Percentiles rank a stretch among this genome's conserved stretches.
phyloP scores from a whole-genome alignment of 192 early-diverging fungal genomes.

The Funneliformis geosporum region DNA sequence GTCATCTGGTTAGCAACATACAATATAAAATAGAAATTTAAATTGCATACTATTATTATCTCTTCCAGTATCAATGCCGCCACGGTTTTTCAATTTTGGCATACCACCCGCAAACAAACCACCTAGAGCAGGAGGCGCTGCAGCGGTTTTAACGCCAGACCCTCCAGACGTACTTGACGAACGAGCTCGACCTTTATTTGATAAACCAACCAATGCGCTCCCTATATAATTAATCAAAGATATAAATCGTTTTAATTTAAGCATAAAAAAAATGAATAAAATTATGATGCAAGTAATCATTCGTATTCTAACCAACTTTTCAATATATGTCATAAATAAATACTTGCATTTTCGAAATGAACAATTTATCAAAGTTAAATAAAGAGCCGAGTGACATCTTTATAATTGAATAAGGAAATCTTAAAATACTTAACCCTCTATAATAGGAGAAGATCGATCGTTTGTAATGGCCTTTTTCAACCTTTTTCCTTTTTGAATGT shows the following conservation, averaged over 20 bases:
- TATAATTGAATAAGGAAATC: neutral
- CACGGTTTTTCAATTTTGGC: constrained; percentile 64
- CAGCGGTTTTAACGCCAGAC: constrained; percentile 31
- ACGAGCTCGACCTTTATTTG: constrained; percentile 29
- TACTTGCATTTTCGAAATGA: neutral
- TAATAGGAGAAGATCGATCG: constrained; percentile 64
- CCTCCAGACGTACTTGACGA: constrained; percentile 37
- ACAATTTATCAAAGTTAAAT: constrained; percentile 1
- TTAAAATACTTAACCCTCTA: constrained; percentile 41
- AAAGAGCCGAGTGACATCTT: neutral
- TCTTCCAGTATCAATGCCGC: constrained; percentile 55
- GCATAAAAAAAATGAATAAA: too few species aligned
- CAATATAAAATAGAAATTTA: constrained; percentile 23
- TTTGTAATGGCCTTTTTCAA: constrained; percentile 74
- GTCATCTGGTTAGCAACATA: neutral
- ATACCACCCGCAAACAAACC: constrained; percentile 64
- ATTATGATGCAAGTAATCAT: neutral
- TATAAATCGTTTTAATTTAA: neutral
- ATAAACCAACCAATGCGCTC: constrained; percentile 28
- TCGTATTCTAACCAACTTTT: neutral
- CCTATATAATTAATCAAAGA: neutral
- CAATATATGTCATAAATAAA: neutral
- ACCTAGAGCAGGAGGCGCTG: constrained; percentile 50
- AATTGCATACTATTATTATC: neutral
- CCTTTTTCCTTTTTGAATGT: constrained; percentile 71